Evolutionary conservation across 768 basidiomycete genomes (phyloP).

Genomic region (Boletus barrowsii): DNA sequence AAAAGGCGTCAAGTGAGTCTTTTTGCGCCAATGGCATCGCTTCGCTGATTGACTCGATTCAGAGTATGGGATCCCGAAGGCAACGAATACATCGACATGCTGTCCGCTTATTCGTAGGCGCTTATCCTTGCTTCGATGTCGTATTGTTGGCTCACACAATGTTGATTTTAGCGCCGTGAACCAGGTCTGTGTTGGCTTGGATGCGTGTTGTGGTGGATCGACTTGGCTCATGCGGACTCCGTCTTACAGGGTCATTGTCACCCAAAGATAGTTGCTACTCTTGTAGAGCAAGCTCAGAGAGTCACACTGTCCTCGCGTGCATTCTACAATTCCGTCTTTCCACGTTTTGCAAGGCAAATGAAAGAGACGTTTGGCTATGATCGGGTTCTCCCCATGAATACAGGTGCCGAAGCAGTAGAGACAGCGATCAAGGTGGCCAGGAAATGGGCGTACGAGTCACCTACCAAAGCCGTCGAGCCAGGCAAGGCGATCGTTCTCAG

Average conservation of each 20-base stretch:
- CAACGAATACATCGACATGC: conserved; percentile 95
- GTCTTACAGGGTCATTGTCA: conserved; percentile 81
- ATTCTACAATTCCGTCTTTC: conserved; percentile 92
- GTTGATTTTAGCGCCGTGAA: conserved; percentile 67
- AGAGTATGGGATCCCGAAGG: conserved; percentile 95
- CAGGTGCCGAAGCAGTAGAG: conserved; percentile 97
- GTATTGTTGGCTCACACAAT: conserved; percentile 3
- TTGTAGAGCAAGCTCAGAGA: conserved; percentile 81
- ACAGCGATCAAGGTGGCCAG: conserved; percentile 93
- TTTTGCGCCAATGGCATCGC: conserved; percentile 33
- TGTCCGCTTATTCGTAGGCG: conserved; percentile 91
- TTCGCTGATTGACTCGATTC: conserved; percentile 2
- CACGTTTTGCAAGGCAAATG: conserved; percentile 82
- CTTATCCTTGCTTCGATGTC: conserved; percentile 9
- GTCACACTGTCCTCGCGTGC: conserved; percentile 94
- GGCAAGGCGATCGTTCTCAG: conserved; percentile 85
- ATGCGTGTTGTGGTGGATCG: conserved; percentile 1
- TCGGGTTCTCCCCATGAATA: conserved; percentile 98
- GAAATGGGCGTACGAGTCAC: conserved; percentile 96
- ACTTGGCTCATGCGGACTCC: conserved; percentile 13
- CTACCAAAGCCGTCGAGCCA: conserved; percentile 46
- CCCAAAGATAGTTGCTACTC: conserved; percentile 77
- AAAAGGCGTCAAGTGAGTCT: conserved; percentile 80
- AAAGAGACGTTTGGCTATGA: conserved; percentile 87
- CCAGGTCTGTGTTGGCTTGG: conserved; percentile 51